These are phyloP conservation scores for Thelonectria discophora DNA, from an alignment of 2,329 filamentous ascomycete genomes.

Conservation along the genomic window DNA sequence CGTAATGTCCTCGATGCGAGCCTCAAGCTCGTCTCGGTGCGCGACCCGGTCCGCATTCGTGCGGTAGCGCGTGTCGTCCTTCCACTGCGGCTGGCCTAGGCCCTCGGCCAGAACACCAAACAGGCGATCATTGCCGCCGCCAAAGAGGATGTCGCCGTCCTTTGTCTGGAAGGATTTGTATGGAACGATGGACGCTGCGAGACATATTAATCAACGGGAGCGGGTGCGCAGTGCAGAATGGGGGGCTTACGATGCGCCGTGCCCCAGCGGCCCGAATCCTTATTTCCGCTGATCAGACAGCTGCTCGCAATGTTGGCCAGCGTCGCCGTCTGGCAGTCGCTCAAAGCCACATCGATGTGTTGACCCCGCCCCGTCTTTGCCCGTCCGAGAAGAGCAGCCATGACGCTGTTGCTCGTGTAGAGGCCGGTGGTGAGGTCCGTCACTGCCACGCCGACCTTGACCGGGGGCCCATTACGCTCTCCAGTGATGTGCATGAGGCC, in stretches of 20 bases:
- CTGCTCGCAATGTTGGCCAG: constrained; percentile 96
- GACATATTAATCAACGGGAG: constrained; percentile 15
- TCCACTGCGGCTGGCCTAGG: constrained; percentile 67
- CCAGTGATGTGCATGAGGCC: constrained; percentile 99
- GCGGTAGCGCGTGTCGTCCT: constrained; percentile 64
- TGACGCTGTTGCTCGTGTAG: constrained; percentile 94
- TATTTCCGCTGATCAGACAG: constrained; percentile 85
- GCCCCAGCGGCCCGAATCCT: constrained; percentile 91
- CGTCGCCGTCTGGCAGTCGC: constrained; percentile 94
- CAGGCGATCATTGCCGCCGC: constrained; percentile 76
- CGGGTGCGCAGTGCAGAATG: neutral
- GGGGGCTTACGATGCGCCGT: constrained; percentile 82
- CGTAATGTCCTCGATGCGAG: constrained; percentile 79
- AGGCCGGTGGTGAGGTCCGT: constrained; percentile 95
- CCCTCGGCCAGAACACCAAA: constrained; percentile 72
- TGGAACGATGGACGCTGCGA: constrained; percentile 89
- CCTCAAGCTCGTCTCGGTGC: constrained; percentile 80
- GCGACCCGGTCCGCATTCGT: constrained; percentile 71
- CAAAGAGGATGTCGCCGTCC: constrained; percentile 75
- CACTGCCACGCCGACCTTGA: constrained; percentile 97
- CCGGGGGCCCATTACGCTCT: constrained; percentile 83
- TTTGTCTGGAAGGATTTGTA: constrained; percentile 85
- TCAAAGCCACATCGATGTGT: constrained; percentile 89
- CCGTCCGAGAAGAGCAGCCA: constrained; percentile 87
- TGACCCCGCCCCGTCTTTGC: constrained; percentile 81